These are phyloP conservation scores for Xeromyces bisporus DNA, from an alignment of 495 filamentous ascomycete species.

Conservation along the genomic window DNA sequence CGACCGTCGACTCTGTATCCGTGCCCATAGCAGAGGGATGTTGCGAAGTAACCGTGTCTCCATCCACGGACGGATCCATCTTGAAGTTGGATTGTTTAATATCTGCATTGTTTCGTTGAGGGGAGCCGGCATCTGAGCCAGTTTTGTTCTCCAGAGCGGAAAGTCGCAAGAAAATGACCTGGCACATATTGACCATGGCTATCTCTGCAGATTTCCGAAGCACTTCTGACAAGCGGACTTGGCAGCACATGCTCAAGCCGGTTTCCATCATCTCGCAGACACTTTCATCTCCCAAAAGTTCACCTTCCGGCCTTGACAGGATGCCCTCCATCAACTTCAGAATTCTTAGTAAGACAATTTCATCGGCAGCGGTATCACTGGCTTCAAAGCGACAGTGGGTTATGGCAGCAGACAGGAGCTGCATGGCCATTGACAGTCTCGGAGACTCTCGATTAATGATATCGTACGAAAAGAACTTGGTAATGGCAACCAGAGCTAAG, in stretches of 20 bases:
- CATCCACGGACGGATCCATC: conserved; percentile 80
- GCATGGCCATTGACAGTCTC: conserved; percentile 79
- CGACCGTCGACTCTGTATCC: conserved; percentile 23
- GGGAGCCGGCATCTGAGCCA: conserved; percentile 40
- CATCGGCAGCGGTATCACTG: conserved; percentile 82
- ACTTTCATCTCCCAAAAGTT: conserved; percentile 84
- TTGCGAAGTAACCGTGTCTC: conserved; percentile 37
- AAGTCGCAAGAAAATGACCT: conserved; percentile 85
- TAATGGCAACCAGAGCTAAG: conserved; percentile 83
- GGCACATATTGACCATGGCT: conserved; percentile 96
- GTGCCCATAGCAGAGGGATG: conserved; percentile 27
- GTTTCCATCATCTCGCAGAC: conserved; percentile 99
- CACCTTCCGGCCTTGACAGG: conserved; percentile 81
- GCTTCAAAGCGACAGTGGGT: conserved; percentile 97
- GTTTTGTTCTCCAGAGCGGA: conserved; percentile 66
- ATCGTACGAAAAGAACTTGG: conserved; percentile 92
- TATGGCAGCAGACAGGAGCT: conserved; percentile 81
- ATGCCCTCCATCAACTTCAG: conserved; percentile 96
- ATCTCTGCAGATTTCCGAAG: conserved; percentile 85
- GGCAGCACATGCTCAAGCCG: conserved; percentile 92
- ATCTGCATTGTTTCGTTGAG: conserved; percentile 38
- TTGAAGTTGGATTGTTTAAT: conserved; percentile 38
- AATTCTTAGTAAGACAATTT: conserved; percentile 85
- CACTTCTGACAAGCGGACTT: conserved; percentile 78
- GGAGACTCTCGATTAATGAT: conserved; percentile 72